Evolutionary conservation across 768 basidiomycete genomes (phyloP).

Genomic region (Boletellus ananas): DNA sequence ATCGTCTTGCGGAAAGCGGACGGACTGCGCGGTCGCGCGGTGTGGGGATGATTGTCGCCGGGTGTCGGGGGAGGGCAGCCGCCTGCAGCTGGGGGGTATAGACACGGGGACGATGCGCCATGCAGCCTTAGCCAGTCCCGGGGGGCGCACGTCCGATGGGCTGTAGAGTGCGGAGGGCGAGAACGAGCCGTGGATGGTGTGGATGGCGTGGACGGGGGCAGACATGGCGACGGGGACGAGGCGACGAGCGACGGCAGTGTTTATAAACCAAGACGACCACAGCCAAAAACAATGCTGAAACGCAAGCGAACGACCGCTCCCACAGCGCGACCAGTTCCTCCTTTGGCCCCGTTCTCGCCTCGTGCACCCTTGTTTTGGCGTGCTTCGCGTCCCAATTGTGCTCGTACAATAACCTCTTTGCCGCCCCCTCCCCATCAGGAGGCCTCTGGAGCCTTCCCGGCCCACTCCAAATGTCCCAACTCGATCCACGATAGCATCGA

Average conservation of each 20-base stretch:
- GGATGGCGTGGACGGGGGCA: slow-evolving; percentile 24
- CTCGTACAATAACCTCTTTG: slow-evolving; percentile 13
- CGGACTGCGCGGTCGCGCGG: slow-evolving; percentile 16
- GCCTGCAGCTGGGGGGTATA: slow-evolving; percentile 27
- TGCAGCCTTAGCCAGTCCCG: slow-evolving; percentile 21
- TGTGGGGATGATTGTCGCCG: slow-evolving; percentile 10
- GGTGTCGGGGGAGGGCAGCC: slow-evolving; percentile 17
- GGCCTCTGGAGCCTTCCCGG: background rate
- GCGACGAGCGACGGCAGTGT: slow-evolving; percentile 4
- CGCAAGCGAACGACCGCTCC: background rate
- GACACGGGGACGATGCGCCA: slow-evolving; percentile 24
- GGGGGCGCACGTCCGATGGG: slow-evolving; percentile 14
- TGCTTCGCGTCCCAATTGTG: slow-evolving; percentile 13
- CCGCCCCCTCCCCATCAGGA: background rate
- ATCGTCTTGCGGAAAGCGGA: slow-evolving; percentile 22
- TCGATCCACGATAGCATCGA: slow-evolving; percentile 16
- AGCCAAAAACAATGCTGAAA: slow-evolving; percentile 19
- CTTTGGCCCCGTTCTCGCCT: slow-evolving; percentile 18
- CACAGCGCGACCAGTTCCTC: slow-evolving; percentile 13
- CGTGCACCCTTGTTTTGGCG: slow-evolving; percentile 11
- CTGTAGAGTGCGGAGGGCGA: background rate
- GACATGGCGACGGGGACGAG: slow-evolving; percentile 25
- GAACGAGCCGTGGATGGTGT: slow-evolving; percentile 32
- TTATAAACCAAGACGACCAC: slow-evolving; percentile 18
- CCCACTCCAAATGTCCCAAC: background rate